Evolutionary conservation across 192 early-diverging fungal species (phyloP).

Genomic region (Backusella luteola): DNA sequence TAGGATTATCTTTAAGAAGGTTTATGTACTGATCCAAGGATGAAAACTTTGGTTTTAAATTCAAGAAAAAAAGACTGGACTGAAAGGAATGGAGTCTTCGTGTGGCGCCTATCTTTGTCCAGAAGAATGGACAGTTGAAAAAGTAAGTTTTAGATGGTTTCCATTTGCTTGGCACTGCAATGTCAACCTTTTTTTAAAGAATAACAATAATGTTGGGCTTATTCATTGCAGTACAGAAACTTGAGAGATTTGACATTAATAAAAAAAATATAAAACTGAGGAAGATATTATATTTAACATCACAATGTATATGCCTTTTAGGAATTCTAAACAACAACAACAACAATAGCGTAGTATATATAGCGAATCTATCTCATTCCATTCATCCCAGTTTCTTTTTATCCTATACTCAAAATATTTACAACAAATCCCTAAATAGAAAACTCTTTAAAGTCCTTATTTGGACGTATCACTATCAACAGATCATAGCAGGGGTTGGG

Average conservation of each 20-base stretch:
- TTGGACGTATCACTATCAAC: not conserved
- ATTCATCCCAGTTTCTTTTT: not conserved
- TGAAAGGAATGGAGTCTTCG: conserved; percentile 77
- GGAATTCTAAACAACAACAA: not conserved
- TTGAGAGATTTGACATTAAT: conserved; percentile 79
- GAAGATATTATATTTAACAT: conserved; percentile 49
- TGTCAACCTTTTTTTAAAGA: not conserved
- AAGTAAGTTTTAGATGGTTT: conserved; percentile 42
- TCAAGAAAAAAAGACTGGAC: conserved; percentile 59
- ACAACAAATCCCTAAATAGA: not conserved
- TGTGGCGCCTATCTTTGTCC: conserved; percentile 59
- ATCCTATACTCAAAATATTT: not conserved
- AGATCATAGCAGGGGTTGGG: not conserved
- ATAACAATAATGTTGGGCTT: conserved; percentile 37
- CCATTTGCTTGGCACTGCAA: not conserved
- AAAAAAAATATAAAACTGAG: conserved; percentile 55
- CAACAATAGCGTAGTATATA: not conserved
- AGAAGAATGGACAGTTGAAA: conserved; percentile 94
- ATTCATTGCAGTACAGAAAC: conserved; percentile 94
- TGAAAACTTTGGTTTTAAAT: conserved; percentile 48
- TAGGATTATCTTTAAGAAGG: conserved; percentile 74
- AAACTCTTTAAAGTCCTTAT: not conserved
- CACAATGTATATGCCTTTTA: not conserved
- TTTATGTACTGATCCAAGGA: conserved; percentile 60
- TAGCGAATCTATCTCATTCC: not conserved